Conservation (phyloP, 495 filamentous ascomycete species). For the Bombardia bombarda region DNA sequence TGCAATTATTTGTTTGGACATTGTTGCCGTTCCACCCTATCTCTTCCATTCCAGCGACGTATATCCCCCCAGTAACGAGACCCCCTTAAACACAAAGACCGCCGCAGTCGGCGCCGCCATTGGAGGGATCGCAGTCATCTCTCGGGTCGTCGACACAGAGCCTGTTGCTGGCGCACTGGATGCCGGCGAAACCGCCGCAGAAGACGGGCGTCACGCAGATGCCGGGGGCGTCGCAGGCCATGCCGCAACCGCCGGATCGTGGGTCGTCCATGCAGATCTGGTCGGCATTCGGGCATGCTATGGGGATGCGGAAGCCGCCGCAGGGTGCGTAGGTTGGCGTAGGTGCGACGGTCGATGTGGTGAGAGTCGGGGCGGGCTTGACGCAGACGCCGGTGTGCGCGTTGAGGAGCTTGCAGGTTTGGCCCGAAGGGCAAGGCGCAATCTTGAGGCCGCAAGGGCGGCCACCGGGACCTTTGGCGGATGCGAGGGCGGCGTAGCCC, state of each 20-base stretch:
- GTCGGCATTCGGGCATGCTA: conserved; percentile 10
- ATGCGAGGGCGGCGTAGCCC: not conserved
- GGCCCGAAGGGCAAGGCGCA: conserved; percentile 10
- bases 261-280: conserved; percentile 24
- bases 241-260: conserved; percentile 16
- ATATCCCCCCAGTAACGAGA: not conserved
- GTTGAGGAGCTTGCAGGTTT: conserved; percentile 10
- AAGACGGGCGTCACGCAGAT: conserved; percentile 22
- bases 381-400: conserved; percentile 11
- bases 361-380: conserved; percentile 10
- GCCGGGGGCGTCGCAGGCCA: conserved; percentile 21
- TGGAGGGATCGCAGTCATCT: conserved; percentile 20
- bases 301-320: conserved; percentile 16
- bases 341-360: not conserved
- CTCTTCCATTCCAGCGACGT: too few relatives aligned
- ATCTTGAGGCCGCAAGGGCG: conserved; percentile 18
- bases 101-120: conserved; percentile 22
- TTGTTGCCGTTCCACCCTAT: too few relatives aligned
- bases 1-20: too few relatives aligned
- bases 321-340: conserved; percentile 12
- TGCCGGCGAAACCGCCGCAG: conserved; percentile 23
- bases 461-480: not conserved
- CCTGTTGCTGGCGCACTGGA: conserved; percentile 14
- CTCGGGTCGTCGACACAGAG: conserved; percentile 22
- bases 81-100: conserved; percentile 18